Percentiles rank a stretch among this genome's conserved stretches.
Evolutionary conservation across 805 yeast species (phyloP).

Genomic region (Maudiozyma serrabonitensis): DNA sequence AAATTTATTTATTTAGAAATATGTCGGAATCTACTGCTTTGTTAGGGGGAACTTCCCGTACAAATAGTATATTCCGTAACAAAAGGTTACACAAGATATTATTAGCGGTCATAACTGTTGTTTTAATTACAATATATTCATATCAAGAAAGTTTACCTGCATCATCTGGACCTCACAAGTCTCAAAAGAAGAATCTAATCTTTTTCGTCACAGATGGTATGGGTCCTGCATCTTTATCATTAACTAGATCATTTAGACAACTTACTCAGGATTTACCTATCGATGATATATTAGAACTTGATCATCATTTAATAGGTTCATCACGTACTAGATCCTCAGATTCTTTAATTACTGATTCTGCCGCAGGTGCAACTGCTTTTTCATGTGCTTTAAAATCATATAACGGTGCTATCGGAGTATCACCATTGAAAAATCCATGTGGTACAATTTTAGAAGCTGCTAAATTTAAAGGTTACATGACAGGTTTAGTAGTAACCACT

Average conservation of each 20-base stretch:
- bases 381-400: conserved; percentile 75
- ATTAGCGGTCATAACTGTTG: too few species aligned
- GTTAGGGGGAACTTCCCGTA: too few species aligned
- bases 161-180: not conserved
- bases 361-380: conserved; percentile 96
- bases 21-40: too few species aligned
- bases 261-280: conserved; percentile 34
- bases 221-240: conserved; percentile 80
- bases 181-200: conserved; percentile 58
- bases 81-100: too few species aligned
- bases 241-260: conserved; percentile 71
- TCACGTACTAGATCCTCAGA: conserved; percentile 74
- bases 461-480: conserved; percentile 65
- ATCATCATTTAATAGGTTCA: conserved; percentile 65
- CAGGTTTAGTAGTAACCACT: conserved; percentile 90
- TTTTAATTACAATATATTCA: too few species aligned
- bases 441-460: conserved; percentile 86
- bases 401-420: conserved; percentile 89
- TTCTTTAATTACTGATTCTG: conserved; percentile 83
- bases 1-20: too few species aligned
- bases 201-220: conserved; percentile 93
- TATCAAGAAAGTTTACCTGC: too few species aligned
- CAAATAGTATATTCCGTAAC: too few species aligned
- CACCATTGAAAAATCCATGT: conserved; percentile 58
- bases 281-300: conserved; percentile 52